Conservation (phyloP, 1,284 basidiomycete genomes). For the Clitocybe nebularis region DNA sequence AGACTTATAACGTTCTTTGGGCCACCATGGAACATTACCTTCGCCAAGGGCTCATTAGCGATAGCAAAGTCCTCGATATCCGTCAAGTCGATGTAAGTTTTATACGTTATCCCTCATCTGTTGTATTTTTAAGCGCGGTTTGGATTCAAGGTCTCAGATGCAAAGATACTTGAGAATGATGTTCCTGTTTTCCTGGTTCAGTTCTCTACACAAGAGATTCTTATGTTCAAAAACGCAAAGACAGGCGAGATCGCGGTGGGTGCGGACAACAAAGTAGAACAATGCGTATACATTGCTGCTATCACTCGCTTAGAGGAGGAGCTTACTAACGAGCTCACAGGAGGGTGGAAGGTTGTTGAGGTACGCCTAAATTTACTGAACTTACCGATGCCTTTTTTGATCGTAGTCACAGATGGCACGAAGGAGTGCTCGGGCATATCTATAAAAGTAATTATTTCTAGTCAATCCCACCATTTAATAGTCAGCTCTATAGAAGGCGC, state of each 20-base stretch:
- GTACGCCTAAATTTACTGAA: conserved; percentile 39
- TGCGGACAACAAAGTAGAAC: conserved; percentile 85
- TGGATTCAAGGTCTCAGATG: conserved; percentile 57
- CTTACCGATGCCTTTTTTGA: neutral
- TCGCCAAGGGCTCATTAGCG: conserved; percentile 83
- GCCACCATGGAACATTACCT: conserved; percentile 96
- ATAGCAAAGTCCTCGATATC: conserved; percentile 92
- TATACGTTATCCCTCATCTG: neutral
- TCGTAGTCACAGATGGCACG: conserved; percentile 39
- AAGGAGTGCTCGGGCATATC: conserved; percentile 46
- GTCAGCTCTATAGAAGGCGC: neutral
- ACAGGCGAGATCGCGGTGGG: conserved; percentile 85
- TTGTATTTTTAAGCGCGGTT: neutral
- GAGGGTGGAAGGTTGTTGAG: conserved; percentile 98
- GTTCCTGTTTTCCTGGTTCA: conserved; percentile 92
- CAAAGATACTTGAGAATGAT: conserved; percentile 86
- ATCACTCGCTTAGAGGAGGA: conserved; percentile 86
- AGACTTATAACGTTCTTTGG: conserved; percentile 97
- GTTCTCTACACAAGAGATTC: conserved; percentile 92
- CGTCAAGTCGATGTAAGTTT: conserved; percentile 87
- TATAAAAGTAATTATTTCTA: conserved; percentile 25
- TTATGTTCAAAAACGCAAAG: conserved; percentile 88
- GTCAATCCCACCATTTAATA: neutral
- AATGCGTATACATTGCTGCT: conserved; percentile 91
- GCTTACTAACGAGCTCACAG: conserved; percentile 88